Conservation (phyloP, 1,284 basidiomycete species). For the Xerocomus amazonicus region DNA sequence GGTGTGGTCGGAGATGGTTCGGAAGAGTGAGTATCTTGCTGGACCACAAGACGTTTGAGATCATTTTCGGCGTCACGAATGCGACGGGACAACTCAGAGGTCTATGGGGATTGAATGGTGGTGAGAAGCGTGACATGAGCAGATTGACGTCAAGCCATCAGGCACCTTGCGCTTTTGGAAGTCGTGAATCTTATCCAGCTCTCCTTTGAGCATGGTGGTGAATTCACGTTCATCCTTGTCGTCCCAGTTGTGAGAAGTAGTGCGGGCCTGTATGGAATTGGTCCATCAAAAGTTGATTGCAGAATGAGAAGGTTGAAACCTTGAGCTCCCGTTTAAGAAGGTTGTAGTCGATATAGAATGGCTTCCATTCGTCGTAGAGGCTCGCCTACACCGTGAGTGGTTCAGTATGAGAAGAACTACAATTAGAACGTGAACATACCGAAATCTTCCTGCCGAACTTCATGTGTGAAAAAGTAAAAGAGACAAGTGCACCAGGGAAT, state of each 20-base stretch:
- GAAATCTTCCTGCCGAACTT: slow-evolving; percentile 90
- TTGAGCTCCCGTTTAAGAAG: slow-evolving; percentile 88
- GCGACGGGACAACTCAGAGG: slow-evolving; percentile 75
- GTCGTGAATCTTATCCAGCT: slow-evolving; percentile 94
- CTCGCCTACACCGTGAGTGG: slow-evolving; percentile 53
- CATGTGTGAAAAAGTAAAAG: slow-evolving; percentile 40
- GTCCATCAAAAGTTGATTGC: background rate
- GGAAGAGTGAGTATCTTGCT: slow-evolving; percentile 42
- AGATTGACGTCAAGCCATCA: slow-evolving; percentile 1
- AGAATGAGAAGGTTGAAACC: slow-evolving; percentile 35
- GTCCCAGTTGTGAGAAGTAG: slow-evolving; percentile 63
- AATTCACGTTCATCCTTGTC: slow-evolving; percentile 81
- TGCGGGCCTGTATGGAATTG: slow-evolving; percentile 46
- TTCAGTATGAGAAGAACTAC: background rate
- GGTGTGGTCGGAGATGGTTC: slow-evolving; percentile 28
- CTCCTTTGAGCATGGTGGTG: slow-evolving; percentile 72
- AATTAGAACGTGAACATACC: slow-evolving; percentile 42
- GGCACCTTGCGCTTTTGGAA: slow-evolving; percentile 89
- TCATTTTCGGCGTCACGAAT: slow-evolving; percentile 80
- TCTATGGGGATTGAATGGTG: slow-evolving; percentile 41
- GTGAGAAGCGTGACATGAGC: background rate
- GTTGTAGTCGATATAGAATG: slow-evolving; percentile 89
- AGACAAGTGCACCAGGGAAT: background rate
- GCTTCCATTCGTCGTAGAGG: slow-evolving; percentile 86
- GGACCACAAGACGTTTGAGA: slow-evolving; percentile 72